Evolutionary conservation across 192 early-diverging fungal species (phyloP), one percentile per base, ranked within the genome.

Genomic region (Neocallimastix lanati): DNA sequence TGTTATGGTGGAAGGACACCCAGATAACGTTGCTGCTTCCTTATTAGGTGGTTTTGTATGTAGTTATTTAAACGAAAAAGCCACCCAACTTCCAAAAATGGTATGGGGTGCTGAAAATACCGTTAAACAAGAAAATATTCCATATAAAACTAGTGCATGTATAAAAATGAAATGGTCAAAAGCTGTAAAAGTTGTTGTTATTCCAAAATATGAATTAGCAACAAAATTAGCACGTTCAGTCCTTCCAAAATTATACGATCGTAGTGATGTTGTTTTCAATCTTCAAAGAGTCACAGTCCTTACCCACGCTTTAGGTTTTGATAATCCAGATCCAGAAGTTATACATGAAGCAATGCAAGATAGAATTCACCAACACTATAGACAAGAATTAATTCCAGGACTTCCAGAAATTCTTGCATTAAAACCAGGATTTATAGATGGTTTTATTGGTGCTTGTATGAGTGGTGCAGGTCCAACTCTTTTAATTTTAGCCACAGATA

Each of bases 281-380:
- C 87, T 99, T 80, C 96, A 97, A 86, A 90, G 98, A 36, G 82
- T 97, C 50, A 91, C 96, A n/a, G 94, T 98, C 37, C 90, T 99
- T 80, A 93, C 92, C 35, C 90, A 91, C 18, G 93, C 93, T 18
- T 87, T 98, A 35, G 92, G 90, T 76, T n/a, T n/a, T n/a, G n/a
- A n/a, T n/a, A 40, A 76, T 13, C 92, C 91, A 29, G 88, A 93
- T 82, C 87, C 95, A 4, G 88, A 90, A 82, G 80, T 96, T 33
- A 92, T 99, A 81, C 92, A 87, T 82, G 92, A 93, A 78, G 94
- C 96, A 11, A 98, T 99, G 96, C 91, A 91, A 80, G 98, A 99
- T 86, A 89, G 91, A 82, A 86, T n/a, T n/a, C n/a, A n/a, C n/a
- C n/a, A n/a, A n/a, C n/a, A n/a, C n/a, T n/a, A n/a, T n/a, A n/a